Base-by-base conservation (phyloP, 768 basidiomycete genomes). In the Panellus pusillus region DNA sequence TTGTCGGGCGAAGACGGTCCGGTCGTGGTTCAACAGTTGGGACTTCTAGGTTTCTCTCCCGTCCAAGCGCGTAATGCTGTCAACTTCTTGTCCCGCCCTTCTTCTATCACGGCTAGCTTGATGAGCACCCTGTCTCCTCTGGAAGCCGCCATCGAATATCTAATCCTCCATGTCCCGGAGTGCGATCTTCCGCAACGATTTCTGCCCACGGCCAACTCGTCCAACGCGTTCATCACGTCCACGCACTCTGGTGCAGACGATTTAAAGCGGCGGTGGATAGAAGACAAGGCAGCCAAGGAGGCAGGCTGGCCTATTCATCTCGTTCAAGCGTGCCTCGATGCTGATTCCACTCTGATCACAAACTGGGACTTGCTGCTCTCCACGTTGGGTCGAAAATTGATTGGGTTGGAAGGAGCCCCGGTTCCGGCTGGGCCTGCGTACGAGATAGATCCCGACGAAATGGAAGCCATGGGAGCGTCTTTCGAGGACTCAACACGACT, bases 161-260 rank as follows among this genome's bases (percentile, higher is more conserved):
- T 97, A 3, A 77, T 96, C 41, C 76, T 96, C 18, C 82, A 91
- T 61, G 66, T 90, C 6, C 89, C 93, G 0, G 94, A 98, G 72
- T 87, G 90, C 52, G 93, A 96, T 61, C 78, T 97, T 5, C 95
- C 95, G 0, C 65, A 75, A 45, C 79, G 80, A 24, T 91, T 92
- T 66, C 68, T 89, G 14, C 82, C 87, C 4, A 66, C 74, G 9
- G 68, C 69, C n/a, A 86, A 84, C 61, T 82, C 87, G 3, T 89
- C 87, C 0, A 79, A 82, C 60, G 73, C 89, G 1, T 89, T 91
- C 65, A 69, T 91, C 54, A 82, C 81, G 13, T 80, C 84, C 4
- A 74, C 76, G 3, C 84, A 89, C 67, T 74, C 82, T 17, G 86
- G 87, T 0, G 69, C 71, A 4, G 80, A 82, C 42, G 77, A 83